phyloP scores from a whole-genome alignment of 2,329 filamentous ascomycete species.

The Microdochium nivale region DNA sequence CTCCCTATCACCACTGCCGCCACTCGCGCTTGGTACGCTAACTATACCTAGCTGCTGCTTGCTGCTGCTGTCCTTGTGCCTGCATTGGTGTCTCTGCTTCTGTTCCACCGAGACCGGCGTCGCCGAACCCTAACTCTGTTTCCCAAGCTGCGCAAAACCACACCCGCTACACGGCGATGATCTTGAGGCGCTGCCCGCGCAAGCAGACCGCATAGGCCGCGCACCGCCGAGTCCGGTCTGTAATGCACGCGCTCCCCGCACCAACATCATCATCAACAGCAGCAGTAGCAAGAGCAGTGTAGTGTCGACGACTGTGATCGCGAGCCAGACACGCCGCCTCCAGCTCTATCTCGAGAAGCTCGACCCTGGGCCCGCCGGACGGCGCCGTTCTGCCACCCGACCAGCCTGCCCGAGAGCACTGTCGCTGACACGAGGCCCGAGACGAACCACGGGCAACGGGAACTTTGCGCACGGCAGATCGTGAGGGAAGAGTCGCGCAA shows the following conservation, averaged over 20 bases:
- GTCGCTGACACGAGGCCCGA: conserved; percentile 33
- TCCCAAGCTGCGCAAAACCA: conserved; percentile 6
- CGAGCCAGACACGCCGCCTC: conserved; percentile 4
- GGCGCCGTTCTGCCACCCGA: conserved; percentile 30
- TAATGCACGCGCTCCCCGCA: conserved; percentile 7
- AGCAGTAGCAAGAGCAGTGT: too few species aligned
- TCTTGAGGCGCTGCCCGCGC: conserved; percentile 29
- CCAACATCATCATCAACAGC: too few species aligned
- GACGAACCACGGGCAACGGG: conserved; percentile 32
- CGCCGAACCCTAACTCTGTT: conserved; percentile 3
- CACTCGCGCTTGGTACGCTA: too few species aligned
- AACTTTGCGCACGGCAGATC: conserved; percentile 28
- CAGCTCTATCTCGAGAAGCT: conserved; percentile 30
- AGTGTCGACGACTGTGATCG: neutral
- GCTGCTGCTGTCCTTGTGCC: too few species aligned
- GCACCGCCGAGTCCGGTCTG: conserved; percentile 29
- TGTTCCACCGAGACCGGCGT: conserved; percentile 5
- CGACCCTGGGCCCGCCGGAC: conserved; percentile 31
- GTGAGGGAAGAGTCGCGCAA: conserved; percentile 17
- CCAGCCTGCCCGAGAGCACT: conserved; percentile 23
- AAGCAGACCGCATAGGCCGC: conserved; percentile 23
- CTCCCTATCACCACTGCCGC: too few species aligned
- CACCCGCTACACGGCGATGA: conserved; percentile 18
- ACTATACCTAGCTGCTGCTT: too few species aligned
- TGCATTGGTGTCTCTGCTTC: neutral